Conservation (phyloP, 2,329 filamentous ascomycete species). For the Scedosporium minutisporum region DNA sequence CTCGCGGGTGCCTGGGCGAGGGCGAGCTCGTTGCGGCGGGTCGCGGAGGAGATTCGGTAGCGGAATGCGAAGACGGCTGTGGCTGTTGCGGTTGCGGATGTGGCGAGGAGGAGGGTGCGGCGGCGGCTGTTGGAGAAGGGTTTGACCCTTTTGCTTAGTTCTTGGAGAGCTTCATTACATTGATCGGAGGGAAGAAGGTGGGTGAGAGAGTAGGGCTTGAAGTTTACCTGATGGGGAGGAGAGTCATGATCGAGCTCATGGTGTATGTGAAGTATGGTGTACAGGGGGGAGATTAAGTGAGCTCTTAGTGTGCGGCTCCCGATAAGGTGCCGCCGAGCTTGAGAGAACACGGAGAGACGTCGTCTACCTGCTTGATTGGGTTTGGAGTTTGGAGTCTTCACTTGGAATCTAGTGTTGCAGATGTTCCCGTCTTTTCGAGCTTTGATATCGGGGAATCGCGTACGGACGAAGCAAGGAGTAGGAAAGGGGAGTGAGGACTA, state of each 20-base stretch:
- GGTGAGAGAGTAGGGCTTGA: not conserved
- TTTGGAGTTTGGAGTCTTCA: not conserved
- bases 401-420: too few species aligned
- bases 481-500: not conserved
- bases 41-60: conserved; percentile 18
- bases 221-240: not conserved
- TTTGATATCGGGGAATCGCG: not conserved
- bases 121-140: conserved; percentile 15
- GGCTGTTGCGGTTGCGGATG: conserved; percentile 13
- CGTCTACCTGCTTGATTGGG: not conserved
- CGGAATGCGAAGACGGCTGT: conserved; percentile 18
- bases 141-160: not conserved
- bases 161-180: not conserved
- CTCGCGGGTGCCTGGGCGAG: conserved; percentile 16
- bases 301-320: not conserved
- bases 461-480: not conserved
- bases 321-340: not conserved
- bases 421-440: too few species aligned
- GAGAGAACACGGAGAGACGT: too few species aligned
- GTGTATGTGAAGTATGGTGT: not conserved
- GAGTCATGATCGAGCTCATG: not conserved
- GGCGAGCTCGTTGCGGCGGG: conserved; percentile 32
- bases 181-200: not conserved
- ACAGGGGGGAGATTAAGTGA: not conserved
- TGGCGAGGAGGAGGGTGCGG: conserved; percentile 17